Evolutionary conservation across 2,329 filamentous ascomycete species (phyloP).

Genomic region (Claviceps digitariae): DNA sequence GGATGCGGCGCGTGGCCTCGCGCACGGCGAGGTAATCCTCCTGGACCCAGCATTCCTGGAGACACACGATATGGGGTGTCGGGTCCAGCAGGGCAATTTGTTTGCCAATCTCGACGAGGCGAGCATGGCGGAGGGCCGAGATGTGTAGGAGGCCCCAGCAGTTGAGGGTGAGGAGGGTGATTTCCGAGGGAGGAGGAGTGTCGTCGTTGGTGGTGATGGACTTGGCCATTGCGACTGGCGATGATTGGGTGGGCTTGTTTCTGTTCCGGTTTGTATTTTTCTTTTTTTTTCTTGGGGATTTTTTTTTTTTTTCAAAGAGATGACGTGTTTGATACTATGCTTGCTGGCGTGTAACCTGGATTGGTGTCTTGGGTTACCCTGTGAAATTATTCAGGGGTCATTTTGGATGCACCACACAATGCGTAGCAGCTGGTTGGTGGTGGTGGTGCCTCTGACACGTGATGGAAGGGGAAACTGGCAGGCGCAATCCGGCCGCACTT

Average conservation of each 20-base stretch:
- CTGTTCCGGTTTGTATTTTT: neutral
- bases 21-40: conserved; percentile 72
- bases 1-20: conserved; percentile 53
- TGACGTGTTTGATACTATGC: too few relatives aligned
- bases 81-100: conserved; percentile 58
- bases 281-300: neutral
- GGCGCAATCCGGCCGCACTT: neutral
- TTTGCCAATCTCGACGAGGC: conserved; percentile 71
- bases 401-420: too few relatives aligned
- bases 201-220: conserved; percentile 8
- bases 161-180: conserved; percentile 80
- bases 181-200: conserved; percentile 37
- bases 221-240: neutral
- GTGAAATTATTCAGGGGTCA: too few relatives aligned
- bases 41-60: conserved; percentile 91
- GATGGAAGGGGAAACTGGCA: neutral
- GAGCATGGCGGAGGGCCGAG: conserved; percentile 61
- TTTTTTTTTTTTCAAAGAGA: neutral
- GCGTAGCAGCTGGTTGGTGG: neutral
- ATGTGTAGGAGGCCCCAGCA: conserved; percentile 94
- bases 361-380: too few relatives aligned
- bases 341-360: too few relatives aligned
- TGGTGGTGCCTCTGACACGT: neutral
- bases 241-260: neutral
- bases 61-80: conserved; percentile 70